A percentile compares a stretch with the other conserved stretches of the same genome.
Conservation (phyloP, 2,329 filamentous ascomycete species). For the Drechslerella coelobrocha region DNA sequence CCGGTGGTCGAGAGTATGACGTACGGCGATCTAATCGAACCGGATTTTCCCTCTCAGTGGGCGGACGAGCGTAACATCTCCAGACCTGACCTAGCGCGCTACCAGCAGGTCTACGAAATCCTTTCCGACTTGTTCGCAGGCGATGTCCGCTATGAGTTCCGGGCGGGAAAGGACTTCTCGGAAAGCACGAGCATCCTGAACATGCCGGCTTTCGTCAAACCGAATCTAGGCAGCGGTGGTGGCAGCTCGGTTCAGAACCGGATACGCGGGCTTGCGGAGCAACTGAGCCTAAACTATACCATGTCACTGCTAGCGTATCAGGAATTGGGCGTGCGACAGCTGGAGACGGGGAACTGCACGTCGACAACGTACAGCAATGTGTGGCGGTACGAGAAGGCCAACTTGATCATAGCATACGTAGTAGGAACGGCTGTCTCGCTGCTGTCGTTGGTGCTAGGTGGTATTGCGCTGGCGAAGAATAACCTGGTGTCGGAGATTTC, state of each 20-base stretch:
- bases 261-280: conserved; percentile 23
- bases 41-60: not conserved
- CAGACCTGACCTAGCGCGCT: conserved; percentile 10
- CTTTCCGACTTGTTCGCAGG: conserved; percentile 19
- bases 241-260: conserved; percentile 14
- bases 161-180: conserved; percentile 9
- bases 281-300: conserved; percentile 42
- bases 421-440: conserved; percentile 13
- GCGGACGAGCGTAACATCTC: not conserved
- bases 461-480: conserved; percentile 23
- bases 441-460: conserved; percentile 28
- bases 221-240: conserved; percentile 8
- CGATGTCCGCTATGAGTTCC: conserved; percentile 2
- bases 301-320: conserved; percentile 30
- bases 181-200: conserved; percentile 29
- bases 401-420: conserved; percentile 35
- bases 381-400: conserved; percentile 36
- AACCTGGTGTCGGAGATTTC: conserved; percentile 40
- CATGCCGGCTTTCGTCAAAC: conserved; percentile 35
- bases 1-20: conserved; percentile 17
- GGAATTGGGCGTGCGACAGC: conserved; percentile 7
- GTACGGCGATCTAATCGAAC: conserved; percentile 15
- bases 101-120: conserved; percentile 23
- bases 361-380: conserved; percentile 35
- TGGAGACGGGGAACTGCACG: conserved; percentile 21